Conservation (phyloP, 441 rosid genomes). For the Gossypium trilobum region DNA sequence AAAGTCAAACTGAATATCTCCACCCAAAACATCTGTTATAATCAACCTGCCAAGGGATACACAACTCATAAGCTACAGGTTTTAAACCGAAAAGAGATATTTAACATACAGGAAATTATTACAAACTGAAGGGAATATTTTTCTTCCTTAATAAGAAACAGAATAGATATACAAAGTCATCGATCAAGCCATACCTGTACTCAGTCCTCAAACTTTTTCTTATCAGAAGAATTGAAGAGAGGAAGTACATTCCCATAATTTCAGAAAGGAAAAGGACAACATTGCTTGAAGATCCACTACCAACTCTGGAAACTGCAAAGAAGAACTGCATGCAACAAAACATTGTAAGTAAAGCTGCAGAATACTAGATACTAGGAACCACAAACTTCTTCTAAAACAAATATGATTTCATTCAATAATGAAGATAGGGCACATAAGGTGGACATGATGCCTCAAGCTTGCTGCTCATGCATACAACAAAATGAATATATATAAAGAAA, state of each 20-base stretch:
- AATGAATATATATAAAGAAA: neutral
- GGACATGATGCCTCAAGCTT: neutral
- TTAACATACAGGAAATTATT: neutral
- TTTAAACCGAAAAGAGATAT: neutral
- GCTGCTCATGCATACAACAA: neutral
- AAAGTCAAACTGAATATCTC: constrained; percentile 96
- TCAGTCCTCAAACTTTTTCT: constrained; percentile 92
- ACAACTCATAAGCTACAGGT: neutral
- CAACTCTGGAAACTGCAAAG: constrained; percentile 96
- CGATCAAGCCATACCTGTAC: constrained; percentile 49
- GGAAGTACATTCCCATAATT: constrained; percentile 98
- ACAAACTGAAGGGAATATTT: neutral
- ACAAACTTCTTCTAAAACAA: neutral
- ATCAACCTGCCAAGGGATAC: constrained; percentile 59
- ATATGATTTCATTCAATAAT: neutral
- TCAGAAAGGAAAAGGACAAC: constrained; percentile 93
- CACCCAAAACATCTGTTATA: constrained; percentile 89
- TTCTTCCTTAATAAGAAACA: neutral
- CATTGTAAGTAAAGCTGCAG: constrained; percentile 21
- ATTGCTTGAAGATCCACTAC: constrained; percentile 98
- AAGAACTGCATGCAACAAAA: constrained; percentile 63
- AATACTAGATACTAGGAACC: neutral
- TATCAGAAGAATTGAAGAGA: constrained; percentile 92
- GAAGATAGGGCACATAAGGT: neutral
- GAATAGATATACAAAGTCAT: neutral